phyloP scores from a whole-genome alignment of 805 yeast species.

The Zygotorulaspora sp. region DNA sequence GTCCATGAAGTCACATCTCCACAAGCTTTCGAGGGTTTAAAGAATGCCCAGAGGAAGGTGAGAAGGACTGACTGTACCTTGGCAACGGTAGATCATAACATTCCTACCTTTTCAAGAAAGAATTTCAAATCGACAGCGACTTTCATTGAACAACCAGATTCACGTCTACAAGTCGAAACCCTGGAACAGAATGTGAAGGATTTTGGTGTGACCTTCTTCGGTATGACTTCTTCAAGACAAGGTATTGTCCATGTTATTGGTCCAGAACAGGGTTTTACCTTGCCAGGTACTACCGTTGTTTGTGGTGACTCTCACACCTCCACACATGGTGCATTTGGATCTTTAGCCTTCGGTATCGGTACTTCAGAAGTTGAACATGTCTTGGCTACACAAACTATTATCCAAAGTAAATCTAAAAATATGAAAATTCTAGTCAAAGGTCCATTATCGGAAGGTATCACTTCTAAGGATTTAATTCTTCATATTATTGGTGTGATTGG shows the following conservation, averaged over 20 bases:
- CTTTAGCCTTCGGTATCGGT: slow-evolving; percentile 97
- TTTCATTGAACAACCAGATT: slow-evolving; percentile 86
- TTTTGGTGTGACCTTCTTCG: slow-evolving; percentile 86
- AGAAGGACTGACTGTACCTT: slow-evolving; percentile 91
- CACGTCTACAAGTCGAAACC: slow-evolving; percentile 87
- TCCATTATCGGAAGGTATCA: slow-evolving; percentile 78
- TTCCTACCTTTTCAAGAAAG: slow-evolving; percentile 87
- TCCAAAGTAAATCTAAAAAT: slow-evolving; percentile 92
- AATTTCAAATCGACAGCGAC: slow-evolving; percentile 66
- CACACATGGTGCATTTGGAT: slow-evolving; percentile 98
- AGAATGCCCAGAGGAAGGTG: slow-evolving; percentile 79
- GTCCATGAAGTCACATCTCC: slow-evolving; percentile 99
- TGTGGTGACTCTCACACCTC: slow-evolving; percentile 99
- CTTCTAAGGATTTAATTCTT: slow-evolving; percentile 90
- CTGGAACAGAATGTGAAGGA: slow-evolving; percentile 88
- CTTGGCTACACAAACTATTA: slow-evolving; percentile 91
- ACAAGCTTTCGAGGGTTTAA: slow-evolving; percentile 95
- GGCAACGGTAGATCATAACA: slow-evolving; percentile 95
- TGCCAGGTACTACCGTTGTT: slow-evolving; percentile 97
- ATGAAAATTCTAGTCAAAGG: slow-evolving; percentile 89
- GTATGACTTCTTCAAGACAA: slow-evolving; percentile 91
- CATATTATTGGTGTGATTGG: slow-evolving; percentile 96
- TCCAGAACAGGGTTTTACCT: slow-evolving; percentile 97
- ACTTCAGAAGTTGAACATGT: slow-evolving; percentile 99
- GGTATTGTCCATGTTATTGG: slow-evolving; percentile 99